A percentile compares a stretch with the other conserved stretches of the same genome.
These are phyloP conservation scores for Chaetomidium leptoderma DNA, from an alignment of 495 filamentous ascomycete species.

Conservation along the genomic window DNA sequence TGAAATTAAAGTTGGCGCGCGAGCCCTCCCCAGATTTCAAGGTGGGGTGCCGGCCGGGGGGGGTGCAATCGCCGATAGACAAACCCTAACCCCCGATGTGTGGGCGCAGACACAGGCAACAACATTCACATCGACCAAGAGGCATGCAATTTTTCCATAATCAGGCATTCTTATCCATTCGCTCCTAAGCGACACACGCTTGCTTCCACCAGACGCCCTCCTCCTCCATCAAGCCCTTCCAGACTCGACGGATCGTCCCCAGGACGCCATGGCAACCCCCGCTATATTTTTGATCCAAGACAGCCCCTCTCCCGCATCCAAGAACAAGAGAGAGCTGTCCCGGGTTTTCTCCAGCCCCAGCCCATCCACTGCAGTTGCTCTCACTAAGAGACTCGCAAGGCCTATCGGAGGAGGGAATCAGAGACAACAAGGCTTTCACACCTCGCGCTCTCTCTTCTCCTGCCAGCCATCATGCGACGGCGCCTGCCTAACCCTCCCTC, in stretches of 20 bases:
- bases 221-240: not conserved
- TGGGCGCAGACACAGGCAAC: too few species aligned
- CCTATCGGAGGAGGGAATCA: not conserved
- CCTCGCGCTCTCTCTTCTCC: slow-evolving; percentile 41
- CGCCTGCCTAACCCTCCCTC: slow-evolving; percentile 26
- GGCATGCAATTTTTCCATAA: not conserved
- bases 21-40: too few species aligned
- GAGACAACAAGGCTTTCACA: not conserved
- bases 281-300: too few species aligned
- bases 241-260: not conserved
- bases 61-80: too few species aligned
- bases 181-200: not conserved
- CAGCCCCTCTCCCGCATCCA: not conserved
- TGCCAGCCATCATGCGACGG: not conserved
- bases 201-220: not conserved
- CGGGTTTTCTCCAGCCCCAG: too few species aligned
- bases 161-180: not conserved
- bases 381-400: too few species aligned
- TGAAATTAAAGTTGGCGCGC: too few species aligned
- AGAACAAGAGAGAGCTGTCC: not conserved
- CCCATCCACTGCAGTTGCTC: too few species aligned
- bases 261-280: too few species aligned
- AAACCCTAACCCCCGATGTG: too few species aligned
- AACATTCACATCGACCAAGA: too few species aligned
- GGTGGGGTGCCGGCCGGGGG: too few species aligned